These are phyloP conservation scores for Glebionis coronaria DNA, from an alignment of 129 eudicot genomes.

Conservation along the genomic window DNA sequence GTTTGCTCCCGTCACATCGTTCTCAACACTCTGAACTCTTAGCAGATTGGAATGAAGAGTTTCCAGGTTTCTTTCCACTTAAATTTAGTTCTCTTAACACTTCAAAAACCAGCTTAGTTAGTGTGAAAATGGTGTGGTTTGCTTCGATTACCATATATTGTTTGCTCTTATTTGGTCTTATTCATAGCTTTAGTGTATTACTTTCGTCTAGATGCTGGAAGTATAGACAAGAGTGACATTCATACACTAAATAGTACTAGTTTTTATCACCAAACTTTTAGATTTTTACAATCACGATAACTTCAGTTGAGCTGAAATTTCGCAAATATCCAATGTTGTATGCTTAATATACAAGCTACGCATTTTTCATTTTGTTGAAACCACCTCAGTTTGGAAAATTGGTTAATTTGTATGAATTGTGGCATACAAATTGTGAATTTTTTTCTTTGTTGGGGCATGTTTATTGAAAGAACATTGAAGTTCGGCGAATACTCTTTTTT, in stretches of 20 bases:
- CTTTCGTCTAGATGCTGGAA: neutral
- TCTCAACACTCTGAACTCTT: conserved; percentile 56
- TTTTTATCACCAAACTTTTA: neutral
- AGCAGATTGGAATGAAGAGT: conserved; percentile 76
- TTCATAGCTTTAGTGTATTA: neutral
- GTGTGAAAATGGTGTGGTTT: conserved; percentile 1
- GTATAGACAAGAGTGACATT: neutral
- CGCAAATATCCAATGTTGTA: no score
- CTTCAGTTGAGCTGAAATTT: no score
- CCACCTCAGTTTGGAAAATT: neutral
- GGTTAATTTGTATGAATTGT: no score
- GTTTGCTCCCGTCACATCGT: conserved; percentile 41
- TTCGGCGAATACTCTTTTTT: conserved; percentile 2
- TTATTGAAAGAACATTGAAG: neutral
- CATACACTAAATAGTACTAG: neutral
- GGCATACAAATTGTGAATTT: neutral
- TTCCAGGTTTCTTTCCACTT: conserved; percentile 57
- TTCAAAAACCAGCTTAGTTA: neutral
- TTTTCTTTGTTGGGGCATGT: conserved; percentile 4
- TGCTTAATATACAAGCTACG: neutral
- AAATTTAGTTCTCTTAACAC: conserved; percentile 1
- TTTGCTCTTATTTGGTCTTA: neutral
- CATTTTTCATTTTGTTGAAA: neutral
- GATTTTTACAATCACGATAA: neutral
- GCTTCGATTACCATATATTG: neutral